A percentile compares a stretch with the other conserved stretches of the same genome.
These are phyloP conservation scores for Neurospora sublineolata DNA, from an alignment of 495 filamentous ascomycete genomes.

Conservation along the genomic window DNA sequence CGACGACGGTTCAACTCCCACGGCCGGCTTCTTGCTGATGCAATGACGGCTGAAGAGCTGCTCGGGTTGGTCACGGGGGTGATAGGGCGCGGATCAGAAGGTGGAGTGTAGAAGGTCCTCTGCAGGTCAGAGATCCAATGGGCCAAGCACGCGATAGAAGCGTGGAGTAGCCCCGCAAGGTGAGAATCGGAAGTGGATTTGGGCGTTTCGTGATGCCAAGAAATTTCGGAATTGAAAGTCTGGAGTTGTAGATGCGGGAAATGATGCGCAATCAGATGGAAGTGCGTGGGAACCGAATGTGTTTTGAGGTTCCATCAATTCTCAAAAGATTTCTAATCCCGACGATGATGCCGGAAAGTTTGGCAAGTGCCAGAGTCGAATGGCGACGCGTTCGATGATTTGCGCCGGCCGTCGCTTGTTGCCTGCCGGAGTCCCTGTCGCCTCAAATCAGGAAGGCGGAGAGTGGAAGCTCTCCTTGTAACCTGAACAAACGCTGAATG, in stretches of 20 bases:
- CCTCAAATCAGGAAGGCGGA: neutral
- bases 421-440: neutral
- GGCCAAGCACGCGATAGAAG: slow-evolving; percentile 1
- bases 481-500: neutral
- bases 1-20: neutral
- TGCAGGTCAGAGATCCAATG: slow-evolving; percentile 10
- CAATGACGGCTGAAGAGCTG: slow-evolving; percentile 6
- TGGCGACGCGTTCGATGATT: neutral
- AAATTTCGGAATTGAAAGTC: neutral
- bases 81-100: neutral
- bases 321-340: neutral
- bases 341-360: neutral
- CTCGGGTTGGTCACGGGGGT: slow-evolving; percentile 10
- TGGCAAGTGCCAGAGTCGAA: neutral
- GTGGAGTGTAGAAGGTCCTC: slow-evolving; percentile 11
- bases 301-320: neutral
- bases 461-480: neutral
- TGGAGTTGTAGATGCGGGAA: neutral
- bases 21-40: neutral
- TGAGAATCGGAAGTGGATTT: neutral
- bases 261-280: neutral
- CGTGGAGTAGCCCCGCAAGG: neutral
- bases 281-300: neutral
- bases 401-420: neutral
- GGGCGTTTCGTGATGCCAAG: slow-evolving; percentile 1